Evolutionary conservation across 371 early-diverging fungal genomes (phyloP).

Genomic region (Mortierella sp.): DNA sequence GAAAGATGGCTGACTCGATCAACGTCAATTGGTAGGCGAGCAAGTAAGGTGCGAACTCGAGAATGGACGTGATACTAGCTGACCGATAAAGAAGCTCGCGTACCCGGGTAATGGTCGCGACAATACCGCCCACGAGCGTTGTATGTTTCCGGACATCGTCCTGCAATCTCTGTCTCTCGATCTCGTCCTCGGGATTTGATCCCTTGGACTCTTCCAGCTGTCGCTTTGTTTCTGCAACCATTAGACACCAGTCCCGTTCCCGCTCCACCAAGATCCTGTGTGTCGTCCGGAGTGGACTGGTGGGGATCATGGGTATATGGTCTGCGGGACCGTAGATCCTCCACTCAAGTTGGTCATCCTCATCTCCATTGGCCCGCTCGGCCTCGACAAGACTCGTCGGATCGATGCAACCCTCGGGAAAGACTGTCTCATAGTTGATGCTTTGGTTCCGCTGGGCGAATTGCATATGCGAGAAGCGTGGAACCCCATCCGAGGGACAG

Average conservation of each 20-base stretch:
- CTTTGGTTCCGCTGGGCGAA: background rate
- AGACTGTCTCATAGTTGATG: background rate
- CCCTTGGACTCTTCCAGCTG: conserved; percentile 14
- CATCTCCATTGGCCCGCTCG: conserved; percentile 1
- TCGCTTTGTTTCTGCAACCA: conserved; percentile 28
- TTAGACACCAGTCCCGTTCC: conserved; percentile 31
- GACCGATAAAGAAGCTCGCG: conserved; percentile 67
- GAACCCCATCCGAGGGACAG: background rate
- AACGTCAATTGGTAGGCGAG: conserved; percentile 82
- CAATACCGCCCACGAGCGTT: conserved; percentile 55
- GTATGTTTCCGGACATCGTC: conserved; percentile 58
- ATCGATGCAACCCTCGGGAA: conserved; percentile 2
- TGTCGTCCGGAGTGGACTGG: conserved; percentile 63
- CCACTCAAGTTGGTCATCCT: conserved; percentile 8
- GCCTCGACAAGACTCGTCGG: conserved; percentile 5
- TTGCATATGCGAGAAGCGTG: background rate
- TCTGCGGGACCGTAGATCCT: conserved; percentile 10
- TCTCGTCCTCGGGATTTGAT: conserved; percentile 42
- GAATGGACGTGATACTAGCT: conserved; percentile 69
- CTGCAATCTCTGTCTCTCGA: conserved; percentile 47
- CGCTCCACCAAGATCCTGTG: conserved; percentile 58
- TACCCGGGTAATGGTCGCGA: conserved; percentile 63
- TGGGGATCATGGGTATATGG: conserved; percentile 60
- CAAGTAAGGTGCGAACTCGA: conserved; percentile 72
- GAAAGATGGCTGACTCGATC: conserved; percentile 77